A percentile compares a stretch with the other conserved stretches of the same genome.
phyloP scores from a whole-genome alignment of 495 filamentous ascomycete species.

The Margaritispora aquatica region DNA sequence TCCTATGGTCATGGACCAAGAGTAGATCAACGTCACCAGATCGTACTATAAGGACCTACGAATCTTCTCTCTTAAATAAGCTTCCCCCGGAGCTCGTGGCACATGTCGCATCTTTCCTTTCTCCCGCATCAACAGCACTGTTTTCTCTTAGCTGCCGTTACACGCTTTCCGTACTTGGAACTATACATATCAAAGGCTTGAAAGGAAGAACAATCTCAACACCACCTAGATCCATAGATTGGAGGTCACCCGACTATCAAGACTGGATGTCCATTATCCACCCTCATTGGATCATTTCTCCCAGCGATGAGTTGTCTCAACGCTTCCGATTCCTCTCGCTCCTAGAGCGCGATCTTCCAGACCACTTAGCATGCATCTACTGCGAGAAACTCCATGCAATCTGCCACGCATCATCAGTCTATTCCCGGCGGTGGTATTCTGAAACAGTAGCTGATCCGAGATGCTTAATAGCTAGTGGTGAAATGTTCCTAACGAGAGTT shows the following conservation, averaged over 20 bases:
- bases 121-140: background rate
- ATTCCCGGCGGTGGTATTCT: background rate
- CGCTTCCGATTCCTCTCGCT: constrained; percentile 3
- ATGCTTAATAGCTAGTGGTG: background rate
- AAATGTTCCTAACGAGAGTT: background rate
- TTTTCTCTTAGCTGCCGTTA: constrained; percentile 8
- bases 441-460: background rate
- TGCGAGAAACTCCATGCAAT: constrained; percentile 12
- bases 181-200: constrained; percentile 1
- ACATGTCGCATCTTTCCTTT: constrained; percentile 2
- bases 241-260: too few relatives aligned
- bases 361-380: constrained; percentile 9
- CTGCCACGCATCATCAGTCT: constrained; percentile 3
- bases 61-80: constrained; percentile 35
- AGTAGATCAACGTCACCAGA: background rate
- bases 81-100: constrained; percentile 27
- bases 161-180: constrained; percentile 5
- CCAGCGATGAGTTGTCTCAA: background rate
- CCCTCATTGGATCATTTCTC: background rate
- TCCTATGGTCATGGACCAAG: background rate
- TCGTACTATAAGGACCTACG: background rate
- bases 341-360: constrained; percentile 9
- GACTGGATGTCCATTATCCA: background rate
- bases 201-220: background rate
- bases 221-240: too few relatives aligned